Conservation (phyloP, 768 basidiomycete genomes). For the Tulasnella sp. region DNA sequence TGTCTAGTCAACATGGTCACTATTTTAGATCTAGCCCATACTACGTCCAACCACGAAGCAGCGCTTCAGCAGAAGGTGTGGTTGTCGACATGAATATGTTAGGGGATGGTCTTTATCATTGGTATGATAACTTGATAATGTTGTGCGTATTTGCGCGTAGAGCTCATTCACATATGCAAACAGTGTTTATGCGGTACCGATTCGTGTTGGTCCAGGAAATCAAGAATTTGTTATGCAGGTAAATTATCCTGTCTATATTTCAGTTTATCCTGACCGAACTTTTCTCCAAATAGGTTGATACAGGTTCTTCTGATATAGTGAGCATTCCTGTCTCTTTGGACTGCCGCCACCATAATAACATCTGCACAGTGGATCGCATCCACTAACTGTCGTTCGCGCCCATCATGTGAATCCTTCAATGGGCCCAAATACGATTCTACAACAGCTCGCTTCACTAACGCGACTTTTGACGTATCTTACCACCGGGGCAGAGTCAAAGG, state of each 20-base stretch:
- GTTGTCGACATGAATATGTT: constrained; percentile 7
- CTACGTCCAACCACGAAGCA: too few species aligned
- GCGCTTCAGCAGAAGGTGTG: constrained; percentile 1
- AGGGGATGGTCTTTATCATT: constrained; percentile 8
- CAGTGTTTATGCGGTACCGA: constrained; percentile 55
- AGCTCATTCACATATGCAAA: background rate
- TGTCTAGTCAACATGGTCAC: too few species aligned
- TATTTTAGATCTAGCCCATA: too few species aligned
- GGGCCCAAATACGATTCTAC: constrained; percentile 38
- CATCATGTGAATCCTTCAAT: constrained; percentile 7
- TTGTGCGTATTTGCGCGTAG: background rate
- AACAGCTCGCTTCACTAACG: constrained; percentile 31
- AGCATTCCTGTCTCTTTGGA: constrained; percentile 20
- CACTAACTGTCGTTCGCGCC: constrained; percentile 40
- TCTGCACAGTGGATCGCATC: constrained; percentile 58
- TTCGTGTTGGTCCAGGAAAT: constrained; percentile 37
- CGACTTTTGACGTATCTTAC: constrained; percentile 41
- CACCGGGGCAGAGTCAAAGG: constrained; percentile 46
- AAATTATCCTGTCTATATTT: background rate
- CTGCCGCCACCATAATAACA: constrained; percentile 1
- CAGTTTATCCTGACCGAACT: background rate
- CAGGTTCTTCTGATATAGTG: constrained; percentile 71
- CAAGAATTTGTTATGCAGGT: constrained; percentile 34
- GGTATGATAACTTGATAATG: constrained; percentile 3
- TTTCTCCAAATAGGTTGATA: constrained; percentile 42